Conservation (phyloP, 2,329 filamentous ascomycete species). For the Aspergillus sp. region DNA sequence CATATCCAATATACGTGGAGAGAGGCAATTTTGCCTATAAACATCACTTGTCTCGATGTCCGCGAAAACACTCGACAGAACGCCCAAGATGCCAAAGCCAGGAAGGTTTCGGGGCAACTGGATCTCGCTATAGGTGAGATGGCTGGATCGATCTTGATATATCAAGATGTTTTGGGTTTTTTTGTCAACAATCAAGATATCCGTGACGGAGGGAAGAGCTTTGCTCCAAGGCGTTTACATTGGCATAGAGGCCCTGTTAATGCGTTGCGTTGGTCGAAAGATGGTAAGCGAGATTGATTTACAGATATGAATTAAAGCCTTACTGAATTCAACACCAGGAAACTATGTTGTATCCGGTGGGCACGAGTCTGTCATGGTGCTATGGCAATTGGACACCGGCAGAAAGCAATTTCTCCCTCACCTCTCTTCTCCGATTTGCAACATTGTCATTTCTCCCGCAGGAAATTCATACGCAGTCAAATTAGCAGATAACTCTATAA, state of each 20-base stretch:
- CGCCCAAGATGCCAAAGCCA: constrained; percentile 8
- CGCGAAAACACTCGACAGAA: constrained; percentile 32
- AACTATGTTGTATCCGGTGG: constrained; percentile 94
- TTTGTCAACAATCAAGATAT: constrained; percentile 43
- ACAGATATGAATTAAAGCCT: not conserved
- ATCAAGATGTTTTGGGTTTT: constrained; percentile 63
- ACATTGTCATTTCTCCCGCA: constrained; percentile 69
- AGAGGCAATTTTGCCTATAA: constrained; percentile 51
- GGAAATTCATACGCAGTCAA: constrained; percentile 79
- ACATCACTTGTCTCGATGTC: constrained; percentile 62
- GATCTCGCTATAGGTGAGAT: constrained; percentile 72
- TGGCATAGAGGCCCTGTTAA: constrained; percentile 86
- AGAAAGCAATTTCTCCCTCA: constrained; percentile 82
- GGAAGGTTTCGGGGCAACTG: constrained; percentile 41
- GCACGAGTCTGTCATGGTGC: constrained; percentile 75
- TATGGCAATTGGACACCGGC: constrained; percentile 89
- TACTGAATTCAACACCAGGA: constrained; percentile 42
- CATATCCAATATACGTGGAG: constrained; percentile 47
- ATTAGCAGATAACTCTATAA: constrained; percentile 84
- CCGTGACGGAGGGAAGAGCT: constrained; percentile 34
- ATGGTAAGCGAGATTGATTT: constrained; percentile 53
- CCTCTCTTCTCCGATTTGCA: constrained; percentile 76
- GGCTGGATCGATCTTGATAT: constrained; percentile 72
- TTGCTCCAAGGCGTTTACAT: constrained; percentile 63
- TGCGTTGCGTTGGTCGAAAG: constrained; percentile 81